Conservation (phyloP, 495 filamentous ascomycete genomes). For the Sabuloglossum arenarium region DNA sequence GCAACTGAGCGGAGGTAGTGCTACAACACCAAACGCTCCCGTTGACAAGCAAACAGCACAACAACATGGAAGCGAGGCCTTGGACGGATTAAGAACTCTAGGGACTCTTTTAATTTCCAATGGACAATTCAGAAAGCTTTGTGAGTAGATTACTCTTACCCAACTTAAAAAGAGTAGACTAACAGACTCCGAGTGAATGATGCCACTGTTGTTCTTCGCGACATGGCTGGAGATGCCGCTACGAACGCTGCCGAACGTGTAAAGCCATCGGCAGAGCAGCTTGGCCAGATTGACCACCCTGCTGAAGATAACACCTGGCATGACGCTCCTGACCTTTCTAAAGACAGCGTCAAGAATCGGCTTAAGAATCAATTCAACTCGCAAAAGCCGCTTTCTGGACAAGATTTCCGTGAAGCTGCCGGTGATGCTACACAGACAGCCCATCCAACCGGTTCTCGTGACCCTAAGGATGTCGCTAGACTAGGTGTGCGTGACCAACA, state of each 20-base stretch:
- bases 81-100: slow-evolving; percentile 73
- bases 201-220: slow-evolving; percentile 60
- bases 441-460: slow-evolving; percentile 26
- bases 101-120: slow-evolving; percentile 86
- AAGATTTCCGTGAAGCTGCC: slow-evolving; percentile 30
- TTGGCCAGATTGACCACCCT: slow-evolving; percentile 57
- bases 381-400: slow-evolving; percentile 33
- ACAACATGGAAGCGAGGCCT: slow-evolving; percentile 60
- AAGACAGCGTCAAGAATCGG: slow-evolving; percentile 46
- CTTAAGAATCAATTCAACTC: slow-evolving; percentile 37
- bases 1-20: slow-evolving; percentile 38
- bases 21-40: slow-evolving; percentile 38
- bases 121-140: slow-evolving; percentile 85
- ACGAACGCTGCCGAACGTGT: slow-evolving; percentile 58
- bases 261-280: slow-evolving; percentile 57
- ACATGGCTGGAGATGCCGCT: slow-evolving; percentile 81
- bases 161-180: slow-evolving; percentile 7
- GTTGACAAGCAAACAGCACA: slow-evolving; percentile 52
- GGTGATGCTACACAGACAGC: slow-evolving; percentile 34
- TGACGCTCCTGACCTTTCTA: slow-evolving; percentile 60
- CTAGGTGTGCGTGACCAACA: slow-evolving; percentile 25
- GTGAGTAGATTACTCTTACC: slow-evolving; percentile 28
- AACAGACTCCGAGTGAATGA: slow-evolving; percentile 46
- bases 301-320: slow-evolving; percentile 90
- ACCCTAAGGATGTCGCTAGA: slow-evolving; percentile 26